Conservation (phyloP, 2,329 filamentous ascomycete species). For the Phialophora macrospora region DNA sequence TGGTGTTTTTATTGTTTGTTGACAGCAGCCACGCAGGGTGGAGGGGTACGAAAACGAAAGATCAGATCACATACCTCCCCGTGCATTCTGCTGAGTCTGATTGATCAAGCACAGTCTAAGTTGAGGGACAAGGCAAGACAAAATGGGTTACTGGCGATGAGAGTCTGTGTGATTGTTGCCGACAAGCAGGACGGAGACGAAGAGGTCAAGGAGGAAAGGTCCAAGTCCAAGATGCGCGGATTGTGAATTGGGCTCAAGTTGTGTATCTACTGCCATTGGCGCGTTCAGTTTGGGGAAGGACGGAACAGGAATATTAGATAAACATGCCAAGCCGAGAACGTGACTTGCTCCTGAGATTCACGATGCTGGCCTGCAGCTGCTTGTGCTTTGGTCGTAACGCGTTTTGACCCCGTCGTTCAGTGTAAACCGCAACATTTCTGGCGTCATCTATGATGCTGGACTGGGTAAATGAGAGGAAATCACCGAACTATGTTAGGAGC, state of each 20-base stretch:
- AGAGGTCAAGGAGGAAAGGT: slow-evolving; percentile 9
- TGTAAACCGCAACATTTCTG: not conserved
- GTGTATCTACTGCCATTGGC: slow-evolving; percentile 27
- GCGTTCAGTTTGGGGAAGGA: slow-evolving; percentile 18
- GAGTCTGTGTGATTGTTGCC: not conserved
- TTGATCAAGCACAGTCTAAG: not conserved
- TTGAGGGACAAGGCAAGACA: not conserved
- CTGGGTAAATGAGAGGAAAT: not conserved
- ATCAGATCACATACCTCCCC: slow-evolving; percentile 30
- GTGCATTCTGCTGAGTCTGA: slow-evolving; percentile 25
- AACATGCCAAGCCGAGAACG: slow-evolving; percentile 18
- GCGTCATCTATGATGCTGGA: not conserved
- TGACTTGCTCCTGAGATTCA: not conserved
- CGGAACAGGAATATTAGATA: slow-evolving; percentile 9
- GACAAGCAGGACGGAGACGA: slow-evolving; percentile 16
- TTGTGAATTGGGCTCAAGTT: slow-evolving; percentile 10
- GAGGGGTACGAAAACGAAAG: slow-evolving; percentile 25
- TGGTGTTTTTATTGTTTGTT: slow-evolving; percentile 18
- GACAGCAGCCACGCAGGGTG: slow-evolving; percentile 15
- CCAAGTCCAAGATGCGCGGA: slow-evolving; percentile 16
- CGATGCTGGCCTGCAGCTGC: not conserved
- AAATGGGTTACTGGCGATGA: not conserved
- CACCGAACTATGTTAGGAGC: not conserved
- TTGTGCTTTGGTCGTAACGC: not conserved
- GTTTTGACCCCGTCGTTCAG: not conserved